Percentiles rank a stretch among this genome's conserved stretches.
Evolutionary conservation across 73 alveolate genomes (phyloP).

Genomic region (Symbiodinium natans): DNA sequence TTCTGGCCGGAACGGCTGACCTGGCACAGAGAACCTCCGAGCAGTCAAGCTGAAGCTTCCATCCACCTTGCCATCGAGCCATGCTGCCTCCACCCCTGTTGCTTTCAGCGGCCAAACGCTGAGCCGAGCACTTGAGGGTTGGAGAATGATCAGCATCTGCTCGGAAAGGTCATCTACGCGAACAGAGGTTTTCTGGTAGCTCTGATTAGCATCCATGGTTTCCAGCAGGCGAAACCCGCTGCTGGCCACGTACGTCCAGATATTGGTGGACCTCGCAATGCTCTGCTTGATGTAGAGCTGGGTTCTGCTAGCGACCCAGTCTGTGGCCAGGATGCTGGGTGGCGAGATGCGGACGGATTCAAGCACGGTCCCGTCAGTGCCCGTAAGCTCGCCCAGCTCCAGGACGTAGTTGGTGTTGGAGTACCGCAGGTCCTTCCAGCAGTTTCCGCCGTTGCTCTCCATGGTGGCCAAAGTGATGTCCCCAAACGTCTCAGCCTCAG

Average conservation of each 20-base stretch:
- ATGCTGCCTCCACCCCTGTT: not conserved
- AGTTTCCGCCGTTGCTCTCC: not conserved
- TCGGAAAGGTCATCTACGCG: not conserved
- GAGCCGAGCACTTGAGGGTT: not conserved
- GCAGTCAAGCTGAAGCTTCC: not conserved
- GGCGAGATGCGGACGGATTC: conserved; percentile 42
- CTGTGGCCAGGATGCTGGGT: conserved; percentile 32
- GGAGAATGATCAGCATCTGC: not conserved
- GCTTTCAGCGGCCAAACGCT: conserved; percentile 17
- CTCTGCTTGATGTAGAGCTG: conserved; percentile 57
- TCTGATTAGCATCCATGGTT: not conserved
- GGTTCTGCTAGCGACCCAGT: conserved; percentile 28
- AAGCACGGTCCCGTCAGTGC: not conserved
- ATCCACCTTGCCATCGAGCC: not conserved
- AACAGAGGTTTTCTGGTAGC: not conserved
- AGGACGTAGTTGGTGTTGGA: conserved; percentile 60
- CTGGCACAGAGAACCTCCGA: conserved; percentile 12
- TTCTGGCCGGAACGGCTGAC: not conserved
- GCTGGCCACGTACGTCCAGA: not conserved
- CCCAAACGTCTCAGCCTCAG: conserved; percentile 44
- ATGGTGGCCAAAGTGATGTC: conserved; percentile 43
- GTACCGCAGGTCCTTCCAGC: conserved; percentile 58
- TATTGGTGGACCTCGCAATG: not conserved
- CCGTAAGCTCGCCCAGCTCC: not conserved
- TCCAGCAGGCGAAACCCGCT: not conserved